A percentile compares a stretch with the other conserved stretches of the same genome.
Conservation (phyloP, 352 stramenopile genomes). For the Ophiocytium majus region DNA sequence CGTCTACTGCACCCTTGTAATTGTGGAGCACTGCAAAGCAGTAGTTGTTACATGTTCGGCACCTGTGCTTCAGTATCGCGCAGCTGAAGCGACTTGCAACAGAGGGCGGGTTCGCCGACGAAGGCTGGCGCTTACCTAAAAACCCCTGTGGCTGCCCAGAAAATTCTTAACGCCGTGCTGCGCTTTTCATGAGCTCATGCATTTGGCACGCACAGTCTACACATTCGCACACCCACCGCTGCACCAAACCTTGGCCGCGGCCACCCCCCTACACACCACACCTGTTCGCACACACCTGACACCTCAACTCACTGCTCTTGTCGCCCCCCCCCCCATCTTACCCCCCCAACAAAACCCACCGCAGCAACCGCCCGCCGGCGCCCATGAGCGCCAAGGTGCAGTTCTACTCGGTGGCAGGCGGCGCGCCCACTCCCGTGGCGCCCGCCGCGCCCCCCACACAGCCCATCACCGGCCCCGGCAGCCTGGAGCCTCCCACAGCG, state of each 20-base stretch:
- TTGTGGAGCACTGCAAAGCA: too few species aligned
- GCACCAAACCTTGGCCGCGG: background rate
- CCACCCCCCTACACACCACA: too few species aligned
- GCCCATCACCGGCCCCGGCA: background rate
- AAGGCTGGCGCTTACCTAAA: too few species aligned
- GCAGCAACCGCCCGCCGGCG: background rate
- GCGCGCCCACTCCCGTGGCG: background rate
- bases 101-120: too few species aligned
- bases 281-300: background rate
- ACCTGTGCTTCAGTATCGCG: too few species aligned
- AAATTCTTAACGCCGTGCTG: too few species aligned
- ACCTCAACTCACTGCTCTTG: background rate
- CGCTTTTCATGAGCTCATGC: background rate
- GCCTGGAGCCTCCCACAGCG: background rate
- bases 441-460: background rate
- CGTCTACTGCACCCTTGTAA: too few species aligned
- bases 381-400: slow-evolving; percentile 18
- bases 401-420: slow-evolving; percentile 9
- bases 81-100: too few species aligned
- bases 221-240: background rate
- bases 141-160: too few species aligned
- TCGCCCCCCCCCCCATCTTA: background rate
- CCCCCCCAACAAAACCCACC: background rate
- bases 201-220: background rate
- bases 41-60: too few species aligned